Base-by-base conservation (phyloP, 306 rosid species). In the Quercus agrifolia region DNA sequence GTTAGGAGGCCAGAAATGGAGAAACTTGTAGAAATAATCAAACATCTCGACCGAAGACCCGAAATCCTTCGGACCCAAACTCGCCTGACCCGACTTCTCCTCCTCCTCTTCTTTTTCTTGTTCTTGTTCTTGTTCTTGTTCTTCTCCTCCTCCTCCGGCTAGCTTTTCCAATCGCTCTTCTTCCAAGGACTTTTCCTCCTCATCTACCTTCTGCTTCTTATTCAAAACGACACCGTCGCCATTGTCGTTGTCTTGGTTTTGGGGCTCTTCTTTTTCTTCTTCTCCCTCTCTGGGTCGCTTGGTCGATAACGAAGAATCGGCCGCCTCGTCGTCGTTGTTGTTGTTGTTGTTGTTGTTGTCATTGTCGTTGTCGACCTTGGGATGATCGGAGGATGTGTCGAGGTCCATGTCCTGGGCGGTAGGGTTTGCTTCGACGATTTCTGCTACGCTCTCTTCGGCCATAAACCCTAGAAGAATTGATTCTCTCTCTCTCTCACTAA, bases 1-100 rank as follows among this genome's bases (percentile, higher is more conserved):
- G 82, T 85, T 64, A 8, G 89, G 85, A 20, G 96, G 88, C 98
- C 97, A 94, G 63, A 77, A 28, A 77, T 92, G 96, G 44, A 92
- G 92, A 54, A 92, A 70, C 78, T 77, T 85, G 86, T 76, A 84
- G 82, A 92, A 92, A 75, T 90, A 92, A 69, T 86, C 85, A 76
- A 87, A 92, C 85, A 92, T 90, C 73, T 88, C 90, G 2, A 88
- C 78, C 14, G 97, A 86, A 19, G 92, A 78, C 4, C 64, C 84
- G 77, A 92, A 92, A 14, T 10, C 49, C 82, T 80, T 90, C 79
- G 83, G 84, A 44, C 94, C 92, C 72, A 88, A 25, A 4, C 35
- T 61, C 30, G 83, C 85, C 68, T 71, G 87, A 74, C 59, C 86
- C 71, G 87, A 28, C 21, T 25, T 79, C 46, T 78, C 70, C 74